Conservation (phyloP, 305 asterid species). For the Euphrasia arctica region DNA sequence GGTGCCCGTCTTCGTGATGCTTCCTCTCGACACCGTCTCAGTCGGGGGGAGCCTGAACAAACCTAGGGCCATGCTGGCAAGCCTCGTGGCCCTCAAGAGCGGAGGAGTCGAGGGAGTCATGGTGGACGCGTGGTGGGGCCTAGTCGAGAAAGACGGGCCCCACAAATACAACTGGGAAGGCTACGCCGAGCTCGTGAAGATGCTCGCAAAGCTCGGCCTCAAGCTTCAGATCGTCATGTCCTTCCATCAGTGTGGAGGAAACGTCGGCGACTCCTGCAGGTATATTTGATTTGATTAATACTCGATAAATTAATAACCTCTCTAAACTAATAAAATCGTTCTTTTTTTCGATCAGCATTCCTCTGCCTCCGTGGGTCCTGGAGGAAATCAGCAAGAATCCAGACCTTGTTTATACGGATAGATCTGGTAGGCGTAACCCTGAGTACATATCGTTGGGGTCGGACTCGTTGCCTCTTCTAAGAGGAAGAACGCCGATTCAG, state of each 20-base stretch:
- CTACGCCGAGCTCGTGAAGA: conserved; percentile 69
- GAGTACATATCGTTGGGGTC: conserved; percentile 93
- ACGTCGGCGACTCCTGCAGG: conserved; percentile 96
- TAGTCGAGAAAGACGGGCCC: conserved; percentile 94
- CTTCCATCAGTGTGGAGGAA: conserved; percentile 96
- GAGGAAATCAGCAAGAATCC: conserved; percentile 94
- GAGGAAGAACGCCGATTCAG: conserved; percentile 95
- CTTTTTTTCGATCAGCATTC: conserved; percentile 38
- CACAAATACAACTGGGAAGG: conserved; percentile 90
- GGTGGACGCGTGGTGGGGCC: conserved; percentile 98
- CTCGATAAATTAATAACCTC: too few relatives aligned
- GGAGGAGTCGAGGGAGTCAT: conserved; percentile 91
- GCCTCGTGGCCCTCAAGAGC: conserved; percentile 82
- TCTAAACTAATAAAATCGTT: too few relatives aligned
- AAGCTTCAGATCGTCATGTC: conserved; percentile 95
- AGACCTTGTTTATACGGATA: conserved; percentile 79
- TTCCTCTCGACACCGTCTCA: conserved; percentile 80
- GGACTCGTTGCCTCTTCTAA: conserved; percentile 68
- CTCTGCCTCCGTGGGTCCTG: conserved; percentile 94
- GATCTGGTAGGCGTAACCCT: conserved; percentile 85
- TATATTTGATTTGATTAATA: conserved; percentile 17
- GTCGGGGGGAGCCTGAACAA: conserved; percentile 62
- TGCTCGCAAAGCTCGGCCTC: conserved; percentile 73
- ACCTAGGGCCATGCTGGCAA: conserved; percentile 75
- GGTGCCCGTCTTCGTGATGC: conserved; percentile 88